Evolutionary conservation across 768 basidiomycete genomes (phyloP).

Genomic region (Calocera cornea): DNA sequence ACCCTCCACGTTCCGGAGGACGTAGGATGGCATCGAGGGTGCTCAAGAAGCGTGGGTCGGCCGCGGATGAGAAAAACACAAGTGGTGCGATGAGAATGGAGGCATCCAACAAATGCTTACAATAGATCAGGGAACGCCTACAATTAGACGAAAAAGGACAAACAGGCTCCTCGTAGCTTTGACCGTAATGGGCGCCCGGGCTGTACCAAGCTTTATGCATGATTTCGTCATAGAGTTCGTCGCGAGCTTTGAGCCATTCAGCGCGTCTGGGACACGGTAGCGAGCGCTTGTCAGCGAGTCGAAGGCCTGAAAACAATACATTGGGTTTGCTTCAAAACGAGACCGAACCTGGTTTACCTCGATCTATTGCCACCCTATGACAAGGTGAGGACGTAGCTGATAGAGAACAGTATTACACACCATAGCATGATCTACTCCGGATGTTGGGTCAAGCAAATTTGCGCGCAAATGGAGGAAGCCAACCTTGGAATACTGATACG

Average conservation of each 20-base stretch:
- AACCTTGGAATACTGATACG: slow-evolving; percentile 62
- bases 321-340: not conserved
- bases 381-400: too few species aligned
- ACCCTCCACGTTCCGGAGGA: slow-evolving; percentile 77
- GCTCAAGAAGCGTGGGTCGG: slow-evolving; percentile 76
- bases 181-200: slow-evolving; percentile 37
- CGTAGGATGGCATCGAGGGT: slow-evolving; percentile 75
- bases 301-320: slow-evolving; percentile 39
- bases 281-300: slow-evolving; percentile 88
- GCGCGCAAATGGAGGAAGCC: slow-evolving; percentile 12
- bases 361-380: slow-evolving; percentile 80
- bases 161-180: slow-evolving; percentile 74
- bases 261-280: slow-evolving; percentile 40
- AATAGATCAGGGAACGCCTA: not conserved
- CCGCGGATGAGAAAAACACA: slow-evolving; percentile 71
- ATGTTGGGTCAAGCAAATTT: too few species aligned
- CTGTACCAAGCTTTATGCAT: slow-evolving; percentile 77
- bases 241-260: slow-evolving; percentile 64
- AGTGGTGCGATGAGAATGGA: slow-evolving; percentile 86
- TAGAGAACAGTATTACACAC: slow-evolving; percentile 29
- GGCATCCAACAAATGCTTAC: slow-evolving; percentile 47
- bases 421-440: slow-evolving; percentile 68
- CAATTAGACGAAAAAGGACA: slow-evolving; percentile 26
- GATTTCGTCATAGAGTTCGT: slow-evolving; percentile 83
- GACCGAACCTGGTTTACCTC: slow-evolving; percentile 36